A percentile compares a stretch with the other conserved stretches of the same genome.
Evolutionary conservation across 2,329 filamentous ascomycete species (phyloP).

Genomic region (Harringtonia lauricola): DNA sequence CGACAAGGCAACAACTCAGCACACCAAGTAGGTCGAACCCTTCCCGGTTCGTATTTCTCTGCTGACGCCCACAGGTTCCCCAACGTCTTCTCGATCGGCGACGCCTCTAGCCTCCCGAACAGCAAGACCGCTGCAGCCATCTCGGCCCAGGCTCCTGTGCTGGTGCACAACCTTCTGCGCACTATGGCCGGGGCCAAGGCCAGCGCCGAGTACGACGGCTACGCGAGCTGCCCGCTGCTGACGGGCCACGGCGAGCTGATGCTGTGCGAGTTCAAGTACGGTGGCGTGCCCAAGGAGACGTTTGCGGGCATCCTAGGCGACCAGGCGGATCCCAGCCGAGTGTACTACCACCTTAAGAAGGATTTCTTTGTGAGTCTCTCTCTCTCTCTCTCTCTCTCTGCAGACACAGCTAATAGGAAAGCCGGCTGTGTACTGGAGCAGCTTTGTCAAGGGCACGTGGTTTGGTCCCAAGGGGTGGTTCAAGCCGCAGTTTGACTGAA

Average conservation of each 20-base stretch:
- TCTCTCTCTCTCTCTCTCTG: no score
- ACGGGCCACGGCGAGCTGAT: constrained; percentile 32
- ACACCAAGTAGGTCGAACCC: constrained; percentile 44
- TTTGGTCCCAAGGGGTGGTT: constrained; percentile 40
- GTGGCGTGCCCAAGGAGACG: constrained; percentile 32
- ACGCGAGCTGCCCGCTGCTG: constrained; percentile 33
- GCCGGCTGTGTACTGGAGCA: constrained; percentile 44
- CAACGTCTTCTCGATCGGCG: constrained; percentile 49
- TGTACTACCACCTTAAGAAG: constrained; percentile 33
- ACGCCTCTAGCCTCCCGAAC: constrained; percentile 47
- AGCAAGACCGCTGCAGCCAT: constrained; percentile 36
- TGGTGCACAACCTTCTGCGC: constrained; percentile 28
- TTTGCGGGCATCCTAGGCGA: constrained; percentile 22
- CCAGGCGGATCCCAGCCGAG: constrained; percentile 25
- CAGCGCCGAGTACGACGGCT: constrained; percentile 27
- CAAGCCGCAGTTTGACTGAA: no score
- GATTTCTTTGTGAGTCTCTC: no score
- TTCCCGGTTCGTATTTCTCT: no score
- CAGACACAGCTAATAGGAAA: no score
- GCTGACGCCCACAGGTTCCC: no score
- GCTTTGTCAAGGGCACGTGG: constrained; percentile 44
- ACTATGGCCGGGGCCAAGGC: constrained; percentile 22
- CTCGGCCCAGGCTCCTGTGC: constrained; percentile 29
- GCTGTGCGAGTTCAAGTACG: constrained; percentile 37
- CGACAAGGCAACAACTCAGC: constrained; percentile 37